phyloP scores from a whole-genome alignment of 441 rosid genomes.

The Hypseocharis bilobata region DNA sequence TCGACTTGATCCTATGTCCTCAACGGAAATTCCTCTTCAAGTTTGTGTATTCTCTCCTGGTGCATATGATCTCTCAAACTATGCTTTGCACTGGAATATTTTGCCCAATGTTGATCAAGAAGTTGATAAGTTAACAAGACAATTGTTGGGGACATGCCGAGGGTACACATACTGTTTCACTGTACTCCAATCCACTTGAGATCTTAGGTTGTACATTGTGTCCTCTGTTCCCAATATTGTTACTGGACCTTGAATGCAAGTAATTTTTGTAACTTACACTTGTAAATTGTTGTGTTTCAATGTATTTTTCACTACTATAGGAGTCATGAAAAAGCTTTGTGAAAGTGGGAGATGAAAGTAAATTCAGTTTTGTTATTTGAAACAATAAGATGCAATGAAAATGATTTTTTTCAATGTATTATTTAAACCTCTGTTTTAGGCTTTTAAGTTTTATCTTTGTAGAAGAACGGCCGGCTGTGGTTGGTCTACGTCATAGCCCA shows the following conservation, averaged over 20 bases:
- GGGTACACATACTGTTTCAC: conserved; percentile 71
- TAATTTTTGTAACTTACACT: conserved; percentile 24
- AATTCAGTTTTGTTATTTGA: neutral
- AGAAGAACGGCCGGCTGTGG: too few relatives aligned
- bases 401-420: neutral
- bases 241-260: conserved; percentile 13
- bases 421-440: too few relatives aligned
- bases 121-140: conserved; percentile 21
- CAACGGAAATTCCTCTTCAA: conserved; percentile 52
- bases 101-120: conserved; percentile 20
- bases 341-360: neutral
- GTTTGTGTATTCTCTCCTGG: conserved; percentile 74
- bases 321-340: conserved; percentile 1
- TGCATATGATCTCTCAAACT: conserved; percentile 61
- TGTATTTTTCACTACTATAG: conserved; percentile 18
- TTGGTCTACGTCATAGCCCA: too few relatives aligned
- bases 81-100: conserved; percentile 63
- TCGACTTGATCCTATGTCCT: conserved; percentile 48
- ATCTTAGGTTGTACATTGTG: conserved; percentile 7
- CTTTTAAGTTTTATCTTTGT: too few relatives aligned
- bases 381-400: neutral
- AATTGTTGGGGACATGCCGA: conserved; percentile 47
- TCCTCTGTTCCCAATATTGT: neutral
- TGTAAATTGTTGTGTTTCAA: conserved; percentile 28
- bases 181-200: conserved; percentile 53